Conservation (phyloP, 371 early-diverging fungal genomes). For the Funneliformis caledonium region DNA sequence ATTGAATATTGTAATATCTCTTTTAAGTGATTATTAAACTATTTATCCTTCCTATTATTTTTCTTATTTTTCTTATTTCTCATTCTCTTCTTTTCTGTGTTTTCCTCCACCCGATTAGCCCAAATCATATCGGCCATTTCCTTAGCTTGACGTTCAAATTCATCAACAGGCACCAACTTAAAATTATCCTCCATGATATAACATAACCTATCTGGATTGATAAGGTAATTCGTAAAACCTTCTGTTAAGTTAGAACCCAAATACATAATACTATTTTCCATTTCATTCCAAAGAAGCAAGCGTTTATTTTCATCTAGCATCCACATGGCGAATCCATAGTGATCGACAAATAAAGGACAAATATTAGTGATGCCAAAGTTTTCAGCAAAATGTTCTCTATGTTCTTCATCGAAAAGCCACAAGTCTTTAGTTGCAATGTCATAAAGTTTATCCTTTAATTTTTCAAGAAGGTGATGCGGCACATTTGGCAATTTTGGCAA, state of each 20-base stretch:
- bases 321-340: background rate
- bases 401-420: background rate
- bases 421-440: background rate
- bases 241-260: background rate
- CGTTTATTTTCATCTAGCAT: constrained; percentile 1
- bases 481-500: constrained; percentile 15
- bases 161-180: constrained; percentile 3
- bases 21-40: no score
- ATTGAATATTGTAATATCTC: no score
- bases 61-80: no score
- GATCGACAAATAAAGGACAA: background rate
- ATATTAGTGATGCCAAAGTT: background rate
- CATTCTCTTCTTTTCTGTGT: no score
- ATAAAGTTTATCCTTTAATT: background rate
- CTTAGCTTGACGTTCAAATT: background rate
- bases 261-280: background rate
- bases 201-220: constrained; percentile 22
- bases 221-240: constrained; percentile 22
- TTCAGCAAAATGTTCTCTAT: background rate
- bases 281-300: background rate
- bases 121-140: background rate
- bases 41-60: background rate
- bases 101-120: no score
- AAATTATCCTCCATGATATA: background rate
- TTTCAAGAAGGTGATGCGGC: background rate